Conservation (phyloP, 495 filamentous ascomycete species). For the Talaromyces proteolyticus region DNA sequence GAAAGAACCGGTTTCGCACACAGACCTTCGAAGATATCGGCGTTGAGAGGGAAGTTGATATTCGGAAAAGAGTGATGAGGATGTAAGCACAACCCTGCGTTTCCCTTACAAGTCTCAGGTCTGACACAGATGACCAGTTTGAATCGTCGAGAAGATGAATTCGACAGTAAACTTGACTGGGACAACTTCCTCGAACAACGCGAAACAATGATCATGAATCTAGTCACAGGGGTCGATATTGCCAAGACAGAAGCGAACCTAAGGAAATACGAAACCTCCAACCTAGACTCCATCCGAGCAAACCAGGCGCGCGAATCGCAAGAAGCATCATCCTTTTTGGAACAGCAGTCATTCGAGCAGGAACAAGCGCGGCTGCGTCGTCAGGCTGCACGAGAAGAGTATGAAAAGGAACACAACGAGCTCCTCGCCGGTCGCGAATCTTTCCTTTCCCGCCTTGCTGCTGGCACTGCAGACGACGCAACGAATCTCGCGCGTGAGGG, state of each 20-base stretch:
- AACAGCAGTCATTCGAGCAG: constrained; percentile 63
- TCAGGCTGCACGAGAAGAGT: constrained; percentile 48
- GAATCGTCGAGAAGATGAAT: constrained; percentile 87
- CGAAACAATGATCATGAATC: constrained; percentile 83
- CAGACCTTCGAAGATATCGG: constrained; percentile 88
- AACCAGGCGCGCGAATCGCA: constrained; percentile 49
- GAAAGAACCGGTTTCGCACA: constrained; percentile 73
- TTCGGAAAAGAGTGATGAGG: constrained; percentile 70
- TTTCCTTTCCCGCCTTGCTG: constrained; percentile 46
- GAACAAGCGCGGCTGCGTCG: constrained; percentile 54
- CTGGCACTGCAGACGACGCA: constrained; percentile 39
- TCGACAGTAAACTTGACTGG: constrained; percentile 70
- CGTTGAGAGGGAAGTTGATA: constrained; percentile 92
- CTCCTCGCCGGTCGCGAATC: constrained; percentile 55
- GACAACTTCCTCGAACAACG: constrained; percentile 95
- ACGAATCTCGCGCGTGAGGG: constrained; percentile 46
- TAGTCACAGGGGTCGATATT: constrained; percentile 66
- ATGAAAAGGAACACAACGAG: constrained; percentile 60
- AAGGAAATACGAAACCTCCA: constrained; percentile 58
- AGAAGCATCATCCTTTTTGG: constrained; percentile 48
- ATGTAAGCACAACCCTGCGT: constrained; percentile 37
- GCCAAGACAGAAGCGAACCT: constrained; percentile 66
- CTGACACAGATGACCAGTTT: constrained; percentile 39
- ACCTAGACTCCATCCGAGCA: constrained; percentile 51
- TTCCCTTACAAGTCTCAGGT: background rate